Percentiles rank a stretch among this genome's conserved stretches.
phyloP scores from a whole-genome alignment of 768 basidiomycete species.

The Auriscalpium microsporum region DNA sequence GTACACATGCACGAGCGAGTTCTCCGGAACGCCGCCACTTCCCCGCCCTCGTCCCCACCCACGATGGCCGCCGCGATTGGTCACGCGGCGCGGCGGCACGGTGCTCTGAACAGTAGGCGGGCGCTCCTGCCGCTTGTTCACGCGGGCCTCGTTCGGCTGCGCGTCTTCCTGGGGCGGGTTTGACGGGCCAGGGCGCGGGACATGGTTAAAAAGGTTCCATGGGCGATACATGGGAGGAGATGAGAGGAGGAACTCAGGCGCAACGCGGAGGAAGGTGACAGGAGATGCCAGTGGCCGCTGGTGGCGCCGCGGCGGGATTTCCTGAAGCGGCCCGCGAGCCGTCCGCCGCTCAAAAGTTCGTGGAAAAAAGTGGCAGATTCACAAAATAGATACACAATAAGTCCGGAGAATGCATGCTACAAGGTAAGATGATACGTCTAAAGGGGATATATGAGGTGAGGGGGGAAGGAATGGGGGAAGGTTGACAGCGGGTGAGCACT shows the following conservation, averaged over 20 bases:
- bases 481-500: neutral
- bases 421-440: no score
- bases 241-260: no score
- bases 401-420: neutral
- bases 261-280: neutral
- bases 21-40: neutral
- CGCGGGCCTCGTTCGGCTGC: slow-evolving; percentile 10
- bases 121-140: slow-evolving; percentile 1
- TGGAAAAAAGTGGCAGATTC: no score
- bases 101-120: slow-evolving; percentile 6
- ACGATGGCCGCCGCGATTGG: neutral
- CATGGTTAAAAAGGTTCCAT: neutral
- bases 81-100: neutral
- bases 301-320: neutral
- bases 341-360: neutral
- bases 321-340: neutral
- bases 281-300: neutral
- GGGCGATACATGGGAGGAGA: neutral
- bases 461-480: neutral
- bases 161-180: slow-evolving; percentile 8
- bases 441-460: neutral
- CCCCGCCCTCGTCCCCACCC: neutral
- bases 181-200: slow-evolving; percentile 1
- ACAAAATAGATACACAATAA: neutral
- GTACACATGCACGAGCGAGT: neutral